phyloP scores from a whole-genome alignment of 768 basidiomycete genomes.

The Leccinum rimulosum region DNA sequence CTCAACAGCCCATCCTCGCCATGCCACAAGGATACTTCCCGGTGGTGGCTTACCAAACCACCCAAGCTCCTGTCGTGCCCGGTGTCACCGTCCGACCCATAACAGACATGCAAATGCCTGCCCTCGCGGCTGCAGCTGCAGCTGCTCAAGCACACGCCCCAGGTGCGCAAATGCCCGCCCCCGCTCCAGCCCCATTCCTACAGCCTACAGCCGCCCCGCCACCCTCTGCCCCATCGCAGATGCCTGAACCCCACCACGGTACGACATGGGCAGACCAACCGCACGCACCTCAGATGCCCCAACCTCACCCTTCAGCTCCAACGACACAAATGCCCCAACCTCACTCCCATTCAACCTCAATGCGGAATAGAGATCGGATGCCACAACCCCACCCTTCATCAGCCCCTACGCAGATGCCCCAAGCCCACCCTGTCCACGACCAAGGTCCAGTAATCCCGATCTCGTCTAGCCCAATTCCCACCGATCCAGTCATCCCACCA shows the following conservation, averaged over 20 bases:
- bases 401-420: slow-evolving; percentile 19
- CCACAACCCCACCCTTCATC: neutral
- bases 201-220: neutral
- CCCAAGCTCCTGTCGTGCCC: slow-evolving; percentile 13
- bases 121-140: neutral
- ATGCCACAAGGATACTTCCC: slow-evolving; percentile 30
- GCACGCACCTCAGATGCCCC: neutral
- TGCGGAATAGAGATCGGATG: neutral
- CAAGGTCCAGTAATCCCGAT: slow-evolving; percentile 16
- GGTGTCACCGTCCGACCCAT: slow-evolving; percentile 1
- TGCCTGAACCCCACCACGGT: neutral
- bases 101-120: slow-evolving; percentile 16
- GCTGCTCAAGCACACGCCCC: slow-evolving; percentile 2
- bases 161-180: slow-evolving; percentile 8
- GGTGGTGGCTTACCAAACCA: slow-evolving; percentile 19
- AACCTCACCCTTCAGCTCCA: neutral
- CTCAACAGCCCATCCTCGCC: slow-evolving; percentile 27
- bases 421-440: slow-evolving; percentile 2
- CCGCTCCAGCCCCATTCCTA: neutral
- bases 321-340: neutral
- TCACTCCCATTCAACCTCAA: neutral
- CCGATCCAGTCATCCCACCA: slow-evolving; percentile 21
- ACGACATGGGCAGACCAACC: neutral
- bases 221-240: neutral
- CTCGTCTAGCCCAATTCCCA: slow-evolving; percentile 4